Base-by-base conservation (phyloP, 768 basidiomycete species). In the Suillus spraguei region DNA sequence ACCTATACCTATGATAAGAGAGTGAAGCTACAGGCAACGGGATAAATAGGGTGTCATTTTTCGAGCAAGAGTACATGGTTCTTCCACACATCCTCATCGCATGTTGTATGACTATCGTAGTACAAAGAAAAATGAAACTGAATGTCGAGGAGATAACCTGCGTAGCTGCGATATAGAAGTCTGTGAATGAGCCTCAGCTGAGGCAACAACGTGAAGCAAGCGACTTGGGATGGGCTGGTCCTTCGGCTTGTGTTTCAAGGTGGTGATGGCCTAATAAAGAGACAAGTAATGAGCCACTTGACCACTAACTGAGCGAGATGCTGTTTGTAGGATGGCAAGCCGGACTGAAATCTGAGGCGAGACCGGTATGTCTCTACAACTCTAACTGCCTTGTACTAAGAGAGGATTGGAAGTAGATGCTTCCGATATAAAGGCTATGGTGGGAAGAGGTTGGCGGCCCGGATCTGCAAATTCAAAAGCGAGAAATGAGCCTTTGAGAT, bases 81-180 rank as follows among this genome's bases (percentile, higher is more conserved):
- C 54, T 68, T 68, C 74, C 74, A 75, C 17, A 5, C 22, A 13
- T 38, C 16, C 32, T 32, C 36, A n/a, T 36, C 54, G 9, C 2
- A 41, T 13, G 64, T 61, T 8, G 36, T 32, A 7, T 58, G 38
- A 32, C 16, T 54, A 38, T 63, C 55, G 42, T 61, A 38, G 22
- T 36, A 10, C 22, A 22, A 8, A 1, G 72, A 70, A 46, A 74
- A 74, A 7, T n/a, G 62, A 8, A 73, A 62, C 39, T 65, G 70
- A 9, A 75, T 68, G 35, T 73, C 74, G 3, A 71, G 61, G 35
- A 74, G 36, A 60, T 73, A 74, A 39, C 73, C 73, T 76, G 52
- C 5, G 10, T 33, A 17, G 5, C 42, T 20, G 9, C 16, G 44
- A 46, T 39, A 35, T 61, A 32, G 6, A 32, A 52, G 28, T 17